A percentile compares a stretch with the other conserved stretches of the same genome.
Evolutionary conservation across 805 yeast species (phyloP).

Genomic region (Starmera caribaea): DNA sequence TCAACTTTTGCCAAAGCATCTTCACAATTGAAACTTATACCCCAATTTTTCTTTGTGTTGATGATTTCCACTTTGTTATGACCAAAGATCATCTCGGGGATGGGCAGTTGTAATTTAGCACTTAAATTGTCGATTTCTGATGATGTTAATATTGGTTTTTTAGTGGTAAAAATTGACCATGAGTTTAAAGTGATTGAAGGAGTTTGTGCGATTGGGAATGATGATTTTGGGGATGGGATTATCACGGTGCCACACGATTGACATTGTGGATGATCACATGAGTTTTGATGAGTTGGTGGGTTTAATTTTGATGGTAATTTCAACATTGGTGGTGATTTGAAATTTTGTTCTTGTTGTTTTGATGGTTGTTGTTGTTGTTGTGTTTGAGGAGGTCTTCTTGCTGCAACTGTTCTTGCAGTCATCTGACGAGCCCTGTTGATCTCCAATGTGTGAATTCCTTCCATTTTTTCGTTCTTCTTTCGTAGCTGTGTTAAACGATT

Average conservation of each 20-base stretch:
- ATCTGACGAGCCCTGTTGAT: conserved; percentile 56
- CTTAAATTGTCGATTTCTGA: conserved; percentile 59
- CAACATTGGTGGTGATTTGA: too few relatives aligned
- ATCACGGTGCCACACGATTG: conserved; percentile 61
- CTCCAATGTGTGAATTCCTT: conserved; percentile 45
- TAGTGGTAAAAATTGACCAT: conserved; percentile 68
- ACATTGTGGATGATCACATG: conserved; percentile 33
- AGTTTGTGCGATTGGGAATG: conserved; percentile 49
- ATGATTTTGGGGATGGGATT: conserved; percentile 67
- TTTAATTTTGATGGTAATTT: neutral
- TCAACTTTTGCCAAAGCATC: conserved; percentile 61
- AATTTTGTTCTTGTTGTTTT: neutral
- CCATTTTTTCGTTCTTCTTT: conserved; percentile 1
- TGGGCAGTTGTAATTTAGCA: conserved; percentile 58
- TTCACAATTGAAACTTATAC: conserved; percentile 60
- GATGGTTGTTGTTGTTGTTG: neutral
- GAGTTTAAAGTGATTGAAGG: conserved; percentile 63
- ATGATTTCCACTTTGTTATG: conserved; percentile 54
- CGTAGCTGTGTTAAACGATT: too few relatives aligned
- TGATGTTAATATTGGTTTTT: conserved; percentile 70
- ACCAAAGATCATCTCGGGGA: conserved; percentile 98
- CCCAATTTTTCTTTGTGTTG: conserved; percentile 29
- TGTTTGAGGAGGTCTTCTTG: conserved; percentile 21
- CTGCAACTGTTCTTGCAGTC: conserved; percentile 31
- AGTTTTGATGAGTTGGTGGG: neutral